Evolutionary conservation across 768 basidiomycete genomes (phyloP).

Genomic region (Hericium alpestre): DNA sequence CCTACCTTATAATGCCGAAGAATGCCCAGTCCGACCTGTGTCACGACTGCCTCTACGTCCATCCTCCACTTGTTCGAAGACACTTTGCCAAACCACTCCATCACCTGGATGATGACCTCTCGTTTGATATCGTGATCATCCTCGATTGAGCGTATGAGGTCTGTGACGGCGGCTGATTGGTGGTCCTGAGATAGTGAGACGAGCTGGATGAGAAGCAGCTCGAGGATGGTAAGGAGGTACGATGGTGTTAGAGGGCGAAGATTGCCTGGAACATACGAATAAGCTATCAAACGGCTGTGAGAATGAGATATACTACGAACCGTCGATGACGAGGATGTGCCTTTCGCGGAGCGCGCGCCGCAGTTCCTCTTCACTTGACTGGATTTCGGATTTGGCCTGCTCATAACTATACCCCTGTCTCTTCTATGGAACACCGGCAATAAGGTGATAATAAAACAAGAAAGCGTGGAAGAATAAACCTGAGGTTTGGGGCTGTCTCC

Average conservation of each 20-base stretch:
- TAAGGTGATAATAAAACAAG: too few relatives aligned
- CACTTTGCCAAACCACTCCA: constrained; percentile 74
- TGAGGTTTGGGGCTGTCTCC: constrained; percentile 13
- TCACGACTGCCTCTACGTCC: constrained; percentile 50
- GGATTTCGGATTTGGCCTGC: constrained; percentile 53
- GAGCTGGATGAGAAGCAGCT: constrained; percentile 63
- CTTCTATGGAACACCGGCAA: constrained; percentile 9
- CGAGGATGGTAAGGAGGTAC: constrained; percentile 62
- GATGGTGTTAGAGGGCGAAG: constrained; percentile 63
- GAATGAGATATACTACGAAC: constrained; percentile 24
- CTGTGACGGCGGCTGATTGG: constrained; percentile 40
- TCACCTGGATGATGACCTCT: constrained; percentile 53
- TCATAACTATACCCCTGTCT: constrained; percentile 40
- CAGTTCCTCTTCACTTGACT: constrained; percentile 77
- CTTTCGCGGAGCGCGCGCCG: constrained; percentile 50
- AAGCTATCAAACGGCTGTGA: background rate
- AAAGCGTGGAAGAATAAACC: background rate
- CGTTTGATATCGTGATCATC: constrained; percentile 65
- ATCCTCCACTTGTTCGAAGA: constrained; percentile 43
- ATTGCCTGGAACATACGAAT: constrained; percentile 33
- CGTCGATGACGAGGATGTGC: constrained; percentile 64
- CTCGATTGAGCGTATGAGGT: constrained; percentile 49
- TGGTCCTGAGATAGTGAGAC: constrained; percentile 50
- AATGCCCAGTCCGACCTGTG: constrained; percentile 69
- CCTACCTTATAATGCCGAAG: constrained; percentile 50